A percentile compares a stretch with the other conserved stretches of the same genome.
Conservation (phyloP, 2,329 filamentous ascomycete species). For the Colletotrichum spaethianum region DNA sequence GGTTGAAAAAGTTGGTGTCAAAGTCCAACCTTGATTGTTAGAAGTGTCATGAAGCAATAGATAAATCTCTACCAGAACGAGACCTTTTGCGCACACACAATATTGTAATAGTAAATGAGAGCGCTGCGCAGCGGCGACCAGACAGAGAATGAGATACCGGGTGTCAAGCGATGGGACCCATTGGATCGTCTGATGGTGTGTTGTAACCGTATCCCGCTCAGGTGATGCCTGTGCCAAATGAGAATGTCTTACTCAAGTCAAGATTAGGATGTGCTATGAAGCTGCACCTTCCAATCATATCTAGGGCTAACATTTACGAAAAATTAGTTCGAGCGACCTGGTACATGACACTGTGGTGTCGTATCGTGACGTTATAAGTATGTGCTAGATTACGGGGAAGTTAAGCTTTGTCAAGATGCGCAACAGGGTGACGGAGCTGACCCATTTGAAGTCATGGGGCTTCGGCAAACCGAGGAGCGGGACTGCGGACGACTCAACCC, state of each 20-base stretch:
- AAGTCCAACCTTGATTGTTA: too few relatives aligned
- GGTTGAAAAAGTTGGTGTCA: neutral
- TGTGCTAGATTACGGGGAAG: neutral
- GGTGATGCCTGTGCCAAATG: too few relatives aligned
- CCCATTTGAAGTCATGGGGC: neutral
- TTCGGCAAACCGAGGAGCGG: constrained; percentile 7
- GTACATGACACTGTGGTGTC: neutral
- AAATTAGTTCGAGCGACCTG: neutral
- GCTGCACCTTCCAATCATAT: neutral
- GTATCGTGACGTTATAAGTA: neutral
- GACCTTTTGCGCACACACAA: too few relatives aligned
- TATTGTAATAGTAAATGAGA: too few relatives aligned
- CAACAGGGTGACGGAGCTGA: neutral
- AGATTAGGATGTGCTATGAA: neutral
- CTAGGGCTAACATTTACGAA: neutral
- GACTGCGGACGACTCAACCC: constrained; percentile 30
- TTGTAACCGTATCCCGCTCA: too few relatives aligned
- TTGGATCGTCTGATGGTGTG: too few relatives aligned
- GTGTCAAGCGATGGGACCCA: too few relatives aligned
- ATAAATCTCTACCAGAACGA: neutral
- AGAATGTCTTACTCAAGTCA: too few relatives aligned
- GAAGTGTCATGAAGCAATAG: neutral
- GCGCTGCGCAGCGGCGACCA: too few relatives aligned
- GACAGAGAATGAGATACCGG: too few relatives aligned
- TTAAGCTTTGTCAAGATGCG: neutral